Percentiles rank a stretch among this genome's conserved stretches.
phyloP scores from a whole-genome alignment of 306 rosid species.

The Prunus kanzakura region DNA sequence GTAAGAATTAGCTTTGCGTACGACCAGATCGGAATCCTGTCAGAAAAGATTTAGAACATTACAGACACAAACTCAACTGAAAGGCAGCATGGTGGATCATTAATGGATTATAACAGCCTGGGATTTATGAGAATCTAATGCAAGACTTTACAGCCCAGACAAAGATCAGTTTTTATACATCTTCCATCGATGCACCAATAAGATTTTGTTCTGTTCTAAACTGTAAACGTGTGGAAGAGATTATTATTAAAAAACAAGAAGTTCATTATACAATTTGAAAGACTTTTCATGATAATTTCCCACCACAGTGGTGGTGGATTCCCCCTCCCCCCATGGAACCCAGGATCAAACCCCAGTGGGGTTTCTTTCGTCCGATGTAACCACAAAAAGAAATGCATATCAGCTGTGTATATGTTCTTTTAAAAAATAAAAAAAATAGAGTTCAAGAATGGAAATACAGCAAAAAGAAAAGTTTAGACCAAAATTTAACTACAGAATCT shows the following conservation, averaged over 20 bases:
- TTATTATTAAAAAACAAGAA: not conserved
- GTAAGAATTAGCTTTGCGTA: constrained; percentile 77
- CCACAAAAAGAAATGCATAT: too few relatives aligned
- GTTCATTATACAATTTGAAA: not conserved
- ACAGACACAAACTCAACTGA: not conserved
- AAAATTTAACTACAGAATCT: not conserved
- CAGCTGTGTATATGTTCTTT: too few relatives aligned
- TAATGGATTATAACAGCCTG: not conserved
- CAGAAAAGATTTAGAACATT: constrained; percentile 22
- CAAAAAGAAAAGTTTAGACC: not conserved
- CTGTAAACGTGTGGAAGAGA: not conserved
- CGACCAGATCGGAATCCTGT: constrained; percentile 95
- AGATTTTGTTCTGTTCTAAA: not conserved
- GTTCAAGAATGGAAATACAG: not conserved
- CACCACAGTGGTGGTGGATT: too few relatives aligned
- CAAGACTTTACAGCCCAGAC: not conserved
- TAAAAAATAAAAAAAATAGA: not conserved
- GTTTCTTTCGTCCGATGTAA: too few relatives aligned
- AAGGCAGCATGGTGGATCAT: not conserved
- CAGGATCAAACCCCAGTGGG: too few relatives aligned
- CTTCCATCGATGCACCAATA: not conserved
- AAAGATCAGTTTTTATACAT: not conserved
- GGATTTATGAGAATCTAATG: not conserved
- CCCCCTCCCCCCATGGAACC: too few relatives aligned
- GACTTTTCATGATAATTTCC: not conserved